Evolutionary conservation across 2,329 filamentous ascomycete genomes (phyloP), one percentile per base, ranked within the genome.

Genomic region (Diaporthe sp.): DNA sequence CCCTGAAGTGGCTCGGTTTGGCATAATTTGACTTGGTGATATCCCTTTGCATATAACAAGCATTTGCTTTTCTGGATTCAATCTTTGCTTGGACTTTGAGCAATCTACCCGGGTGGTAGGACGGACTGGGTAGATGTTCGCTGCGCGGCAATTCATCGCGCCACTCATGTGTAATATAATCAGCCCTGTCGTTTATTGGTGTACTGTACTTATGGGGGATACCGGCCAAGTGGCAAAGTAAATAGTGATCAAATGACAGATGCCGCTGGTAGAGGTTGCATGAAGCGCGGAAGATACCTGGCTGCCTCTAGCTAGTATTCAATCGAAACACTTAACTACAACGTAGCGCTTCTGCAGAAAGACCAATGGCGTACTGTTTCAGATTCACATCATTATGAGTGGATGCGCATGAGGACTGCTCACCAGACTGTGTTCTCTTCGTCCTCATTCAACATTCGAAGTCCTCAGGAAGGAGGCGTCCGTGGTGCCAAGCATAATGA

Each of bases 1-100:
- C 84, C 22, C 74, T 85, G 75, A 83, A 80, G 76, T 84, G 82
- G 82, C 79, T 85, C 57, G 84, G 84, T 9, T n/a, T 81, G 44
- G 76, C 62, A 22, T 80, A 72, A 72, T 39, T 28, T 28, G 19
- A 12, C 6, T 5, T 42, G 4, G n/a, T 55, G 9, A 53, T 37
- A 34, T 39, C 12, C 34, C n/a, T 22, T 55, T 19, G 53, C 25
- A 46, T 65, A 34, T 34, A 6, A 42, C 9, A 34, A 44, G 34
- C 34, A 62, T 53, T 42, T 6, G 28, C 10, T 5, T 42, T 49
- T n/a, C 9, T 44, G 19, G 7, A 4, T n/a, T 46, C 2, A 0
- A 34, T 10, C 5, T 49, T 31, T 46, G 34, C 55, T 44, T 31
- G 31, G 31, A 46, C 46, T 22, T 19, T 28, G 19, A 6, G 13